Base-by-base conservation (phyloP, 768 basidiomycete species). In the Calocera viscosa region DNA sequence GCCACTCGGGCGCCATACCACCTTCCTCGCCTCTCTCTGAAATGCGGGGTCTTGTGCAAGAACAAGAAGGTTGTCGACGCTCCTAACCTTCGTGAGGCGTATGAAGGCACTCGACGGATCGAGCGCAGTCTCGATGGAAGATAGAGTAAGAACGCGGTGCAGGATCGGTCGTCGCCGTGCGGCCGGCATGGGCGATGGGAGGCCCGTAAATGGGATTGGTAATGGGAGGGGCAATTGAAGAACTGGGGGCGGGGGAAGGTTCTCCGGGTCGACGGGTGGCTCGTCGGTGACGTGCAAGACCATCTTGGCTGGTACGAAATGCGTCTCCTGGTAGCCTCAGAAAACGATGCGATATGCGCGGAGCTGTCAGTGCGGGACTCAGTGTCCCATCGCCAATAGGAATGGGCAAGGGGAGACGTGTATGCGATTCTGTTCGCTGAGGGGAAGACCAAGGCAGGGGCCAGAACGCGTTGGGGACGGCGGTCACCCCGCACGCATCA, bases 41-140 rank as follows among this genome's bases (percentile, higher is more conserved):
- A 60, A 60, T 10, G 53, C 53, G 26, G 53, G 53, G 30, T 60
- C 53, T 32, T 60, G 53, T 32, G 53, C 53, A 30, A 60, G 53
- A 2, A 60, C 53, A 8, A 60, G 24, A 22, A 60, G 53, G 26
- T 60, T 60, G 53, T 60, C 53, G 26, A 60, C 53, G 30, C 53
- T 60, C 26, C 53, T 2, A 22, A 60, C 53, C 22, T 60, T 60
- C 5, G 53, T 60, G 26, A 60, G 53, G 8, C 53, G 53, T 5
- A 32, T 26, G 30, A 60, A 60, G 2, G 53, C 53, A 19, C 30
- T 60, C 26, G 11, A 16, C 26, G 26, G 26, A 28, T 32, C 53
- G 14, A 60, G 22, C 2, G 53, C 53, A 60, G 53, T 16, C 30
- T 60, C 53, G 53, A 60, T 60, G 10, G 53, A 60, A 2, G 53